phyloP scores from a whole-genome alignment of 805 yeast genomes.

The Candida pseudoglaebosa region DNA sequence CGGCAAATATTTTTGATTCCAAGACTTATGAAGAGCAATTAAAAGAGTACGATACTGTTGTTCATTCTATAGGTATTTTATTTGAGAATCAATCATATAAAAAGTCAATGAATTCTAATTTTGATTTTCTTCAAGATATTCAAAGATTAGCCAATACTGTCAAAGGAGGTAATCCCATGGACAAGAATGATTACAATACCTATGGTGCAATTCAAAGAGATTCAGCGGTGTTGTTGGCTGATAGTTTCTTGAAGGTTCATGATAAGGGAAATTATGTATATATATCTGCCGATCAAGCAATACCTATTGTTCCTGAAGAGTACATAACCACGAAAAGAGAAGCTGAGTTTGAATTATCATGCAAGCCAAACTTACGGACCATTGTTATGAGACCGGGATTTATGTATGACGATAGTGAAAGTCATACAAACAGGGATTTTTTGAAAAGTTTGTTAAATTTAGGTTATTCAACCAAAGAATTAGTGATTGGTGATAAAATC shows the following conservation, averaged over 20 bases:
- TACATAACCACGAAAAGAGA: slow-evolving; percentile 73
- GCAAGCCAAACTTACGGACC: slow-evolving; percentile 48
- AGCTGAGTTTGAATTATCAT: slow-evolving; percentile 60
- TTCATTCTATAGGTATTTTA: slow-evolving; percentile 78
- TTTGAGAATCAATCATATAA: slow-evolving; percentile 71
- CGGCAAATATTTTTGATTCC: slow-evolving; percentile 68
- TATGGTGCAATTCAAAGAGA: slow-evolving; percentile 66
- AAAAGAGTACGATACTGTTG: slow-evolving; percentile 56
- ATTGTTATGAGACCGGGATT: slow-evolving; percentile 78
- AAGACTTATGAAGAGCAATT: slow-evolving; percentile 49
- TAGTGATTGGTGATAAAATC: slow-evolving; percentile 34
- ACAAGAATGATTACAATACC: slow-evolving; percentile 39
- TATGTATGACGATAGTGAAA: slow-evolving; percentile 57
- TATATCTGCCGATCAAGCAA: slow-evolving; percentile 73
- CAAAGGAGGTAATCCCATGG: slow-evolving; percentile 63
- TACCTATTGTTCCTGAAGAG: slow-evolving; percentile 64
- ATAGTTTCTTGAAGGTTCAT: slow-evolving; percentile 39
- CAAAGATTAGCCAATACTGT: slow-evolving; percentile 27
- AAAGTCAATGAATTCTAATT: slow-evolving; percentile 40
- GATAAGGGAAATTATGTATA: slow-evolving; percentile 49
- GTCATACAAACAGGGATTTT: slow-evolving; percentile 32
- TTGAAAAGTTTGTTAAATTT: slow-evolving; percentile 42
- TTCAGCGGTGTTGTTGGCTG: slow-evolving; percentile 64
- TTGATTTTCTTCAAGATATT: slow-evolving; percentile 29
- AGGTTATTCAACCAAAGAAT: slow-evolving; percentile 41